A percentile compares a stretch with the other conserved stretches of the same genome.
Evolutionary conservation across 1,284 basidiomycete genomes (phyloP).

Genomic region (Leccinum laetum): DNA sequence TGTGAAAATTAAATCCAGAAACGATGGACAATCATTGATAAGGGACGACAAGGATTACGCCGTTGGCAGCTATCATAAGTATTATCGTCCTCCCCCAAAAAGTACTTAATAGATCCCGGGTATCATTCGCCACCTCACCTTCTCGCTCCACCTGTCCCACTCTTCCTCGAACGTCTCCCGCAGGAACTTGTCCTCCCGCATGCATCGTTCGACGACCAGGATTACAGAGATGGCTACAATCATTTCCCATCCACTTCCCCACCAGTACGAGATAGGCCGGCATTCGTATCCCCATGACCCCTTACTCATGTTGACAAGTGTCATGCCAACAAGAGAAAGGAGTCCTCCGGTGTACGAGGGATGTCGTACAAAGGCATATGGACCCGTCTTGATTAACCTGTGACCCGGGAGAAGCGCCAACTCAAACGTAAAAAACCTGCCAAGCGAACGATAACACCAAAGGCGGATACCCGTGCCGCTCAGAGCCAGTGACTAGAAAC

Average conservation of each 20-base stretch:
- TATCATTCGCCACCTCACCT: slow-evolving; percentile 18
- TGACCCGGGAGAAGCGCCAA: slow-evolving; percentile 18
- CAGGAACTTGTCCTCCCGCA: slow-evolving; percentile 19
- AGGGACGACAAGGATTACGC: background rate
- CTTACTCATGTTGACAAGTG: slow-evolving; percentile 2
- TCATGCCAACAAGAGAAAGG: slow-evolving; percentile 6
- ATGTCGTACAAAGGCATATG: slow-evolving; percentile 27
- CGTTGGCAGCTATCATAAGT: background rate
- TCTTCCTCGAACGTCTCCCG: slow-evolving; percentile 14
- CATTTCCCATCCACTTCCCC: slow-evolving; percentile 9
- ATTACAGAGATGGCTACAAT: background rate
- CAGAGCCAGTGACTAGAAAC: background rate
- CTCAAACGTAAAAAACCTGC: slow-evolving; percentile 24
- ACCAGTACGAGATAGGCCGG: slow-evolving; percentile 3
- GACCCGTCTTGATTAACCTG: slow-evolving; percentile 25
- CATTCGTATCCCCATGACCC: slow-evolving; percentile 18
- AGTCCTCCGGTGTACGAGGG: slow-evolving; percentile 26
- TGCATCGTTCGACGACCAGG: slow-evolving; percentile 11
- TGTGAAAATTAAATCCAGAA: background rate
- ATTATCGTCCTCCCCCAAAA: background rate
- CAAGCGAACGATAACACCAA: slow-evolving; percentile 18
- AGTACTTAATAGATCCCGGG: slow-evolving; percentile 20
- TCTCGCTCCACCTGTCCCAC: slow-evolving; percentile 20
- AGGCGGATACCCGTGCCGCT: background rate
- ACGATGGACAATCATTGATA: background rate